phyloP scores from a whole-genome alignment of 2,329 filamentous ascomycete genomes.

The Sclerotinia spermophila region DNA sequence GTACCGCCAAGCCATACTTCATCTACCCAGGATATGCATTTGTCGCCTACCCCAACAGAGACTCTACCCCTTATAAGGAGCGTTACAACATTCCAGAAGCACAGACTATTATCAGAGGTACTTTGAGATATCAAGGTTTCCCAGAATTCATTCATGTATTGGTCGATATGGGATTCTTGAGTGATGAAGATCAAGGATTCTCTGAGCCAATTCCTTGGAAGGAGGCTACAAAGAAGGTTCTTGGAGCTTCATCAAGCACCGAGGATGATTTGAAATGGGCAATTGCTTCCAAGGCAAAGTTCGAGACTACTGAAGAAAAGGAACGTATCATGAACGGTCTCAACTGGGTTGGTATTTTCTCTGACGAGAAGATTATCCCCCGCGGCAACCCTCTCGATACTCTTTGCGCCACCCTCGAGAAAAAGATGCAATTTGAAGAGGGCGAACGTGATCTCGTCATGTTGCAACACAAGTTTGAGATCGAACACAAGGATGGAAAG shows the following conservation, averaged over 20 bases:
- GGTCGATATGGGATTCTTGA: slow-evolving; percentile 86
- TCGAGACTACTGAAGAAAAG: slow-evolving; percentile 65
- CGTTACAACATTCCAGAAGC: slow-evolving; percentile 91
- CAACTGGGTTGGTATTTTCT: slow-evolving; percentile 69
- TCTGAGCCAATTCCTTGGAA: slow-evolving; percentile 73
- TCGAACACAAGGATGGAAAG: slow-evolving; percentile 76
- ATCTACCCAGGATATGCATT: slow-evolving; percentile 81
- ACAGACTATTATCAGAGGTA: slow-evolving; percentile 77
- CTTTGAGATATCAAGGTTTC: slow-evolving; percentile 84
- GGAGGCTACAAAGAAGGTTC: slow-evolving; percentile 74
- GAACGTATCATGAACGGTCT: slow-evolving; percentile 67
- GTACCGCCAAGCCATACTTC: slow-evolving; percentile 79
- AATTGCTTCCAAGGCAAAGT: slow-evolving; percentile 71
- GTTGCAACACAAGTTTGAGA: slow-evolving; percentile 77
- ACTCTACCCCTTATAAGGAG: slow-evolving; percentile 83
- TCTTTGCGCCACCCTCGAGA: slow-evolving; percentile 82
- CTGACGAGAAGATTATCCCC: slow-evolving; percentile 64
- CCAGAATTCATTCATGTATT: slow-evolving; percentile 84
- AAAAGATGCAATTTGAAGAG: slow-evolving; percentile 85
- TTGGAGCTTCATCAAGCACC: slow-evolving; percentile 63
- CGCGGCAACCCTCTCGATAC: slow-evolving; percentile 81
- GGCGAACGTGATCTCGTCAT: slow-evolving; percentile 82
- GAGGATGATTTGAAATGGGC: slow-evolving; percentile 69
- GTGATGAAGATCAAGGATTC: slow-evolving; percentile 61
- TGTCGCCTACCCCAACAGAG: slow-evolving; percentile 90